A percentile compares a stretch with the other conserved stretches of the same genome.
phyloP scores from a whole-genome alignment of 2,329 filamentous ascomycete genomes.

The Trichoderma brevicompactum region DNA sequence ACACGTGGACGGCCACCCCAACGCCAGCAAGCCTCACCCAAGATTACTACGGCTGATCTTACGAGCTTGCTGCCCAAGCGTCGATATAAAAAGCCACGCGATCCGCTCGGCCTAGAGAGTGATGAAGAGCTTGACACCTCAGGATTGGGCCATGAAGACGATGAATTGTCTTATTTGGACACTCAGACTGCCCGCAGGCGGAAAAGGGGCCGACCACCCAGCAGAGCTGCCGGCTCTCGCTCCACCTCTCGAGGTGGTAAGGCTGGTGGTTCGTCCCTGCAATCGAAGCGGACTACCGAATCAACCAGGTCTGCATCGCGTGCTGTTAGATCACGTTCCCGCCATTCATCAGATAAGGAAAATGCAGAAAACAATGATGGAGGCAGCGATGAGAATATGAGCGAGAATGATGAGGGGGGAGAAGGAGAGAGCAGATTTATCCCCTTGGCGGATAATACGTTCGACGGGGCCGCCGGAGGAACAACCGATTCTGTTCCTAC shows the following conservation, averaged over 20 bases:
- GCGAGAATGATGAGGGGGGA: constrained; percentile 43
- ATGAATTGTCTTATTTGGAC: constrained; percentile 58
- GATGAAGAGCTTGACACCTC: constrained; percentile 56
- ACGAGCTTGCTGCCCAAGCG: constrained; percentile 59
- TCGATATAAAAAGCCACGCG: constrained; percentile 47
- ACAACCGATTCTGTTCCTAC: constrained; percentile 47
- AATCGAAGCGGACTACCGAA: constrained; percentile 34
- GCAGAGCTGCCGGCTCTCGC: constrained; percentile 37
- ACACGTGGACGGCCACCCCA: constrained; percentile 37
- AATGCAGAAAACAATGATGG: constrained; percentile 50
- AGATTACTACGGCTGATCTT: constrained; percentile 59
- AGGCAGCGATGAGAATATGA: constrained; percentile 43
- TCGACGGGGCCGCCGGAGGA: constrained; percentile 42
- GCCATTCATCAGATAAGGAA: constrained; percentile 61
- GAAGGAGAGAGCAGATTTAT: constrained; percentile 48
- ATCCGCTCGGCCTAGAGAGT: constrained; percentile 46
- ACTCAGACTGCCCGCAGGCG: constrained; percentile 43
- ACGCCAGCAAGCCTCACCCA: constrained; percentile 45
- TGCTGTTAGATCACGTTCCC: constrained; percentile 55
- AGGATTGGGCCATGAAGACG: constrained; percentile 56
- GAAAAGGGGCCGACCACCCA: constrained; percentile 40
- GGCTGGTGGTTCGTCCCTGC: constrained; percentile 34
- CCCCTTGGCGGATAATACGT: constrained; percentile 52
- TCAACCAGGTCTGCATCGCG: constrained; percentile 35
- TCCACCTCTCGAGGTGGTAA: constrained; percentile 38